Evolutionary conservation across 257 asterid species (phyloP).

Genomic region (Lavandula angustifolia): DNA sequence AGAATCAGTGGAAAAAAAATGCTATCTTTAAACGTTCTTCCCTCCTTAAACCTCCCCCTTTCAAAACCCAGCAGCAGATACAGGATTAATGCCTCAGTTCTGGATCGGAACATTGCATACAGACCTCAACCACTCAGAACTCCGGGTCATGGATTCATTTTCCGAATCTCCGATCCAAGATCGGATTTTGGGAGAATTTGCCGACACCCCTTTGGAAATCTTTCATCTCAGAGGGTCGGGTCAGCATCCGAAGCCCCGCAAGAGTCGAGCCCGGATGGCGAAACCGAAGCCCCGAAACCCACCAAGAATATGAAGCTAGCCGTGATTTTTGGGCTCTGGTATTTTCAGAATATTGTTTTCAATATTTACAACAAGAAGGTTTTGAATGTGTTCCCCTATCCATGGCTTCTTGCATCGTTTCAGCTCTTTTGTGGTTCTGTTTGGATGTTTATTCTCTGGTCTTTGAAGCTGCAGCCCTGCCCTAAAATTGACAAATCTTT

Average conservation of each 20-base stretch:
- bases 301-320: slow-evolving; percentile 59
- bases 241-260: slow-evolving; percentile 57
- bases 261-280: slow-evolving; percentile 66
- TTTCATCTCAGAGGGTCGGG: slow-evolving; percentile 37
- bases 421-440: slow-evolving; percentile 81
- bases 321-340: slow-evolving; percentile 87
- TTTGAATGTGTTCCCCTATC: slow-evolving; percentile 77
- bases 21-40: slow-evolving; percentile 68
- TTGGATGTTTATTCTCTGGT: slow-evolving; percentile 86
- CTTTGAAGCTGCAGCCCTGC: slow-evolving; percentile 67
- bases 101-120: slow-evolving; percentile 45
- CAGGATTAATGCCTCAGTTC: slow-evolving; percentile 37
- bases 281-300: slow-evolving; percentile 50
- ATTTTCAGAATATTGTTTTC: slow-evolving; percentile 83
- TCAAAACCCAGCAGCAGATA: slow-evolving; percentile 43
- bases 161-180: slow-evolving; percentile 57
- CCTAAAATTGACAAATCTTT: slow-evolving; percentile 80
- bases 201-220: slow-evolving; percentile 45
- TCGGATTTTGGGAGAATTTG: slow-evolving; percentile 36
- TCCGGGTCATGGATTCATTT: slow-evolving; percentile 23
- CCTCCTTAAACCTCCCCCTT: slow-evolving; percentile 61
- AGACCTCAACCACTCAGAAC: slow-evolving; percentile 34
- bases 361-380: slow-evolving; percentile 83
- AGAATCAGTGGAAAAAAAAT: slow-evolving; percentile 36
- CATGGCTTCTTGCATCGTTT: slow-evolving; percentile 94